Evolutionary conservation across 2,329 filamentous ascomycete species (phyloP), one percentile per base, ranked within the genome.

Genomic region (Claviceps arundinis): DNA sequence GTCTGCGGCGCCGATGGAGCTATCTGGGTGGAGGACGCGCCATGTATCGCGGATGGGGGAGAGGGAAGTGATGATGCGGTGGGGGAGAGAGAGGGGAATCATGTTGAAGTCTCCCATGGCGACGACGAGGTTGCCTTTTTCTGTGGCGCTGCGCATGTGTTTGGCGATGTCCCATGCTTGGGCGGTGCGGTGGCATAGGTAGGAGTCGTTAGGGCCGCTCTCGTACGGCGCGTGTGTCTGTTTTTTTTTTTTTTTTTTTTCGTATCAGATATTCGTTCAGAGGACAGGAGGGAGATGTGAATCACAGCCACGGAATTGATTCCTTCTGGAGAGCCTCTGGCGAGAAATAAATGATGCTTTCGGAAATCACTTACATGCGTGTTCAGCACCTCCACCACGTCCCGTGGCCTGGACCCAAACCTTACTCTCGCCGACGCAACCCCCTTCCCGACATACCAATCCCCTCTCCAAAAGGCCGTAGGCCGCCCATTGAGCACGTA

Each of bases 401-500:
- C 85, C 54, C 78, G 77, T 45, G 68, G 65, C 1, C 70, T 76
- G 0, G 77, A 71, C 0, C 87, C 87, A 58, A 85, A 84, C 4
- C 86, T 75, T 59, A 97, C 85, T 56, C 79, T 78, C 2, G 91
- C 91, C 62, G 80, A 85, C 6, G 91, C 93, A 43, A 97, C 82
- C 16, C 93, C 93, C 66, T 97, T 97, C 0, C 93, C 93, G 9
- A 96, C 90, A 63, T 83, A 97, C 89, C 91, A 97, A 67, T 97
- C 91, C 11, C 93, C 93, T 55, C 91, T 77, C 70, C 85, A 96
- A 69, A 97, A 95, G 4, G 91, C 91, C 9, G 89, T 91, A 5
- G 93, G 93, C 17, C 91, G 80, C 17, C 93, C 93, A 66, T 95
- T 96, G 50, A 98, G 76, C n/a, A 89, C 82, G 65, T 96, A 98